These are phyloP conservation scores for Rubia tinctorum DNA, from an alignment of 305 asterid species.

Conservation along the genomic window DNA sequence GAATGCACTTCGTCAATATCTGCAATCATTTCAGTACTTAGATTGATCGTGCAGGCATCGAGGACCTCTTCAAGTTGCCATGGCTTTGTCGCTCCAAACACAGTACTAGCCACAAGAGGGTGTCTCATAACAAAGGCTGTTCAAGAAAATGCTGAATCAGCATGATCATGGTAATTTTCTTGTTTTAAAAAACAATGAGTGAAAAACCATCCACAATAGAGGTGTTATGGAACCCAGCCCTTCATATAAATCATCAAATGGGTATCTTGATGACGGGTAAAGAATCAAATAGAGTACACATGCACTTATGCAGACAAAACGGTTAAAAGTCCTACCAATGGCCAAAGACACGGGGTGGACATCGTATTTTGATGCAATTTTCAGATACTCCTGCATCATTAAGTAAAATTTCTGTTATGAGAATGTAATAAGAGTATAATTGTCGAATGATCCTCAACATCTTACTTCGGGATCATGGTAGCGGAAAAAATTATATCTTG, in stretches of 20 bases:
- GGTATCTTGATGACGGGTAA: too few species aligned
- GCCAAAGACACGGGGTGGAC: conserved; percentile 82
- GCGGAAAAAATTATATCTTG: background rate
- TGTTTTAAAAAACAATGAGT: too few species aligned
- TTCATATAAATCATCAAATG: too few species aligned
- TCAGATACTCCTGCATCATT: conserved; percentile 54
- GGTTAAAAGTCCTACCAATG: conserved; percentile 75
- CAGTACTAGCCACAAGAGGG: conserved; percentile 66
- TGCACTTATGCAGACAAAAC: too few species aligned
- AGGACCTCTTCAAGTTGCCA: conserved; percentile 77
- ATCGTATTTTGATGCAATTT: conserved; percentile 49
- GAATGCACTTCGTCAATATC: conserved; percentile 63
- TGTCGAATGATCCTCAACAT: background rate
- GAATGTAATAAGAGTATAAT: background rate
- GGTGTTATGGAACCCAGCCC: too few species aligned
- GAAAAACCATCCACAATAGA: too few species aligned
- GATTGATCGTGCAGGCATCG: conserved; percentile 50
- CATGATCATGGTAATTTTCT: background rate
- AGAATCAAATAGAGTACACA: too few species aligned
- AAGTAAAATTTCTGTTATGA: conserved; percentile 21
- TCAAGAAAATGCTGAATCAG: conserved; percentile 10
- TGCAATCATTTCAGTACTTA: conserved; percentile 50
- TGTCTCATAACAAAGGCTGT: conserved; percentile 73
- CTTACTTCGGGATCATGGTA: background rate
- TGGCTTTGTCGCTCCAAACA: conserved; percentile 76